Conservation (phyloP, 2,329 filamentous ascomycete species). For the Fusarium sp. region DNA sequence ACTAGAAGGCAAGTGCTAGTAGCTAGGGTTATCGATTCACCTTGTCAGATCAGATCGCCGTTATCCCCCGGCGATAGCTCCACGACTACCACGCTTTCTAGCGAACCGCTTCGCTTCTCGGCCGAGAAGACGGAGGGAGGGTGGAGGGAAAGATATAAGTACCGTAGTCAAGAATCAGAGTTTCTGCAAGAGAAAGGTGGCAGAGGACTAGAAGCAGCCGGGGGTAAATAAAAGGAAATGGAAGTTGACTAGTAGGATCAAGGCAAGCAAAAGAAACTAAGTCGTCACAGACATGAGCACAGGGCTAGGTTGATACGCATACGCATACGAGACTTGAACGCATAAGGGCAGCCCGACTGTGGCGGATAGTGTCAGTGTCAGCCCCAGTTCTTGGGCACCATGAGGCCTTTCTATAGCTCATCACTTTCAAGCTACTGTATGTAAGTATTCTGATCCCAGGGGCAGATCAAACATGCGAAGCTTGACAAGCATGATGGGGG, state of each 20-base stretch:
- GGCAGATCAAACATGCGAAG: conserved; percentile 32
- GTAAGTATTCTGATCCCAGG: conserved; percentile 24
- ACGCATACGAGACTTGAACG: conserved; percentile 20
- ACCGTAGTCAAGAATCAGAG: conserved; percentile 26
- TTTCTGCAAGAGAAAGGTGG: conserved; percentile 28
- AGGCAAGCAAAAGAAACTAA: conserved; percentile 25
- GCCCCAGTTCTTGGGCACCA: conserved; percentile 34
- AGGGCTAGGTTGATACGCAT: conserved; percentile 37
- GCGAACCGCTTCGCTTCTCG: conserved; percentile 27
- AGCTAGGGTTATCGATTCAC: conserved; percentile 23
- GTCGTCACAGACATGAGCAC: conserved; percentile 30
- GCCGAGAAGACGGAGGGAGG: conserved; percentile 36
- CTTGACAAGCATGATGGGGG: conserved; percentile 29
- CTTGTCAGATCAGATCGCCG: conserved; percentile 29
- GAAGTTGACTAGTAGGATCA: conserved; percentile 13
- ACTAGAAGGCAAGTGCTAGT: conserved; percentile 1
- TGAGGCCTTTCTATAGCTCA: conserved; percentile 44
- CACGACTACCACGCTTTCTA: conserved; percentile 29
- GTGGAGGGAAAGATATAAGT: conserved; percentile 23
- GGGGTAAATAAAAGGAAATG: conserved; percentile 25
- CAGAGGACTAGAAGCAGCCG: conserved; percentile 33
- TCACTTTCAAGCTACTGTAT: conserved; percentile 7
- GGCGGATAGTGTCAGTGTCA: conserved; percentile 28
- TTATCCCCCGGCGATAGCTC: conserved; percentile 30
- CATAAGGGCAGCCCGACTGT: conserved; percentile 36